A percentile compares a stretch with the other conserved stretches of the same genome.
Evolutionary conservation across 176 grass and related monocot species (phyloP).

Genomic region (Poa pratensis): DNA sequence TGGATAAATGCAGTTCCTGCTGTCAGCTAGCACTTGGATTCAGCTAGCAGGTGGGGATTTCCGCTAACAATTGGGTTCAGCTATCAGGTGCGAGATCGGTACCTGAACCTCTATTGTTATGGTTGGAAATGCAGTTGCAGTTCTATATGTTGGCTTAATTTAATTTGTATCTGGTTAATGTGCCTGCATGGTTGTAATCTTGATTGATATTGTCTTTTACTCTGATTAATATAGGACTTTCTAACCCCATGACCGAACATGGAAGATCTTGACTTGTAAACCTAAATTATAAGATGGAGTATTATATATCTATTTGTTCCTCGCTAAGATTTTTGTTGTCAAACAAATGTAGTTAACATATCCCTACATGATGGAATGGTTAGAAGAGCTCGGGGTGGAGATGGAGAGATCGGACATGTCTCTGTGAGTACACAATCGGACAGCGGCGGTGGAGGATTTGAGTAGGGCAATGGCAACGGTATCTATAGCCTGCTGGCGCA

Average conservation of each 20-base stretch:
- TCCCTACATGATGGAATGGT: slow-evolving; percentile 2
- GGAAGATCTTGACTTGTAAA: background rate
- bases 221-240: background rate
- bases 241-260: background rate
- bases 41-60: no score
- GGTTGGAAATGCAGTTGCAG: background rate
- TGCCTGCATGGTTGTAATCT: no score
- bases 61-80: no score
- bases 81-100: no score
- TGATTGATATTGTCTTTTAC: background rate
- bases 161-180: background rate
- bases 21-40: no score
- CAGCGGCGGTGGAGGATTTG: background rate
- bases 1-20: no score
- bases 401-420: slow-evolving; percentile 16
- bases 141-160: background rate
- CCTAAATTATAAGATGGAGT: background rate
- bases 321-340: background rate
- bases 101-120: background rate
- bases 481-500: background rate
- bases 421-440: background rate
- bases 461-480: slow-evolving; percentile 1
- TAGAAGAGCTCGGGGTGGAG: background rate
- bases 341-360: background rate
- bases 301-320: background rate